Evolutionary conservation across 257 asterid genomes (phyloP), one percentile per base, ranked within the genome.

Genomic region (Solanum sparsipilum): DNA sequence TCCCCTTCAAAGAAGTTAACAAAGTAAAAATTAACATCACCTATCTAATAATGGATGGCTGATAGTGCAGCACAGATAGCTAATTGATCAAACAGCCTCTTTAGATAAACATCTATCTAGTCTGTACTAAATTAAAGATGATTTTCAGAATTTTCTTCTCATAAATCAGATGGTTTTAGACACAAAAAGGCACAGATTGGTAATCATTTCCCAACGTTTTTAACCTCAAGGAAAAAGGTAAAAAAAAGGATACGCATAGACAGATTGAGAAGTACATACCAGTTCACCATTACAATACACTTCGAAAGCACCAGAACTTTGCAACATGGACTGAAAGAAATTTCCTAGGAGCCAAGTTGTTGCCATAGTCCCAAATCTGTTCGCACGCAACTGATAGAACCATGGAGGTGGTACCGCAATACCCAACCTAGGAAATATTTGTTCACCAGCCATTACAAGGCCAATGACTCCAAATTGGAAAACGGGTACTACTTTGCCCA

Each of bases 221-320:
- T 82, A 27, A 79, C 15, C 70, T 25, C 41, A 20, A 82, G 36
- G 75, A 65, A 44, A 48, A 73, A 44, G 23, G 2, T 29, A 35
- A 84, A 46, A 46, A 85, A 48, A 56, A 73, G 65, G 72, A 90
- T 13, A 29, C 72, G 21, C 70, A 82, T 60, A 38, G 52, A 60
- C 74, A 20, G 84, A 89, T 48, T 20, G 70, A 87, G 73, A 86
- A 89, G 85, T 87, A 84, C 46, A 89, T 95, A 96, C 99, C 98
- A 89, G 58, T 92, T 97, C 98, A 70, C 96, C 98, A 81, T 96
- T 96, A 84, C 94, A 94, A 86, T 90, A 91, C 85, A 96, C 99
- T 93, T 96, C 99, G 90, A 96, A 96, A 86, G 99, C 99, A 88
- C 99, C 96, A 2, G 99, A 94, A 84, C 94, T 93, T 90, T 95